These are phyloP conservation scores for Talaromyces thailandensis DNA, from an alignment of 495 filamentous ascomycete species.

Conservation along the genomic window DNA sequence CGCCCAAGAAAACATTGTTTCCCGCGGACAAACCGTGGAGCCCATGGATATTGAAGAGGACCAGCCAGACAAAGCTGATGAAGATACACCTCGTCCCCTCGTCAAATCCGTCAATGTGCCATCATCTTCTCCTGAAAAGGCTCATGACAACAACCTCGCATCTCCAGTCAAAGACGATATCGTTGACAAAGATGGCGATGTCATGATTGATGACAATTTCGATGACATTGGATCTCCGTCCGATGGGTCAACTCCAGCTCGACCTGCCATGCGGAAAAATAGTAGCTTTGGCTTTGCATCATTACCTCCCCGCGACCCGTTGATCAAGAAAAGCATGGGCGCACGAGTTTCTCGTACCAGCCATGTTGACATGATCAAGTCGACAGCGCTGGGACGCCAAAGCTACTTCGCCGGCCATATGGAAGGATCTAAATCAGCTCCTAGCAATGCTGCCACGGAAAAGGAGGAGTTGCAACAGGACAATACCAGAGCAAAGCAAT, in stretches of 20 bases:
- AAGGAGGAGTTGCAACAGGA: slow-evolving; percentile 25
- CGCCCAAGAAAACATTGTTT: slow-evolving; percentile 49
- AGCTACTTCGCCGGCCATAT: slow-evolving; percentile 52
- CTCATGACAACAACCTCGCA: slow-evolving; percentile 7
- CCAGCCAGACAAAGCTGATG: slow-evolving; percentile 12
- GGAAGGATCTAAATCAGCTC: slow-evolving; percentile 28
- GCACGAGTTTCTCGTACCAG: slow-evolving; percentile 70
- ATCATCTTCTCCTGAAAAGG: slow-evolving; percentile 14
- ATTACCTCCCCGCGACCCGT: slow-evolving; percentile 80
- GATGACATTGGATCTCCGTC: slow-evolving; percentile 53
- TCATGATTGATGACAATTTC: slow-evolving; percentile 35
- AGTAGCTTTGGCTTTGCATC: slow-evolving; percentile 91
- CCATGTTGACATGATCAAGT: slow-evolving; percentile 60
- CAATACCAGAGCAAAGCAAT: slow-evolving; percentile 41
- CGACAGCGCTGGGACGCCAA: slow-evolving; percentile 23
- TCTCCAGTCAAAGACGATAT: slow-evolving; percentile 1
- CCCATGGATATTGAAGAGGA: slow-evolving; percentile 20
- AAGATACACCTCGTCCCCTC: slow-evolving; percentile 12
- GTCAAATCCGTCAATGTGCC: background rate
- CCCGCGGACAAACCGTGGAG: slow-evolving; percentile 31
- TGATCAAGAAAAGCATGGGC: slow-evolving; percentile 72
- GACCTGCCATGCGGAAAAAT: slow-evolving; percentile 61
- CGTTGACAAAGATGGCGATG: slow-evolving; percentile 35
- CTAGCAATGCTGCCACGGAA: background rate
- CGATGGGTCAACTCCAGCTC: slow-evolving; percentile 51